Percentiles rank a stretch among this genome's conserved stretches.
phyloP scores from a whole-genome alignment of 768 basidiomycete species.

The Cystobasidium ongulense region DNA sequence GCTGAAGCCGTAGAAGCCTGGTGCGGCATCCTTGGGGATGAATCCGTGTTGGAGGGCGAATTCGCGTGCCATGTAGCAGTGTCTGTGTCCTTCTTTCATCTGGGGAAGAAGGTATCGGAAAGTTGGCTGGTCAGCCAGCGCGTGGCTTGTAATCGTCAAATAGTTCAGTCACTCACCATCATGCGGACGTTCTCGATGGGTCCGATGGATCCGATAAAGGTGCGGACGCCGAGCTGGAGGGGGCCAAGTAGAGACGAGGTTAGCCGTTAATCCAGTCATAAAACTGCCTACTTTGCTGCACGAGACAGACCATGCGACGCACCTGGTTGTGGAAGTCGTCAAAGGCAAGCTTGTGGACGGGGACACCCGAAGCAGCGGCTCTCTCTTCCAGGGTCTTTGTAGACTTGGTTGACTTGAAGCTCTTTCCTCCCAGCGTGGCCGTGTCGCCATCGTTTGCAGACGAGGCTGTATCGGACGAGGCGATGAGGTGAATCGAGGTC shows the following conservation, averaged over 20 bases:
- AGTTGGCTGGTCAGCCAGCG: background rate
- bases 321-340: constrained; percentile 43
- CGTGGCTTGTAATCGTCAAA: background rate
- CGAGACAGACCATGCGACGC: background rate
- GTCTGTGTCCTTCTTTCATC: constrained; percentile 78
- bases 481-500: constrained; percentile 39
- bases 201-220: constrained; percentile 81
- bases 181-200: constrained; percentile 57
- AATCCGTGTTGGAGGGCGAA: constrained; percentile 83
- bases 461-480: constrained; percentile 33
- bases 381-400: constrained; percentile 19
- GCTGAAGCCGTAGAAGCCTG: constrained; percentile 84
- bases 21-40: constrained; percentile 74
- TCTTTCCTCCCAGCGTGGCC: constrained; percentile 36
- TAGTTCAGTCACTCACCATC: constrained; percentile 53
- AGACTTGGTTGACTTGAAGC: constrained; percentile 21
- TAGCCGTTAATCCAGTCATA: too few species aligned
- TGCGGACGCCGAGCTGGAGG: constrained; percentile 62
- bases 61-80: constrained; percentile 90
- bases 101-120: constrained; percentile 57
- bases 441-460: constrained; percentile 34
- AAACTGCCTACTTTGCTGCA: background rate
- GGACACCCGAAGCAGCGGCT: constrained; percentile 36
- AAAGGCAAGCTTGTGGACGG: constrained; percentile 42
- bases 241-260: background rate